These are phyloP conservation scores for Stemphylium lycopersici DNA, from an alignment of 2,329 filamentous ascomycete species.

Conservation along the genomic window DNA sequence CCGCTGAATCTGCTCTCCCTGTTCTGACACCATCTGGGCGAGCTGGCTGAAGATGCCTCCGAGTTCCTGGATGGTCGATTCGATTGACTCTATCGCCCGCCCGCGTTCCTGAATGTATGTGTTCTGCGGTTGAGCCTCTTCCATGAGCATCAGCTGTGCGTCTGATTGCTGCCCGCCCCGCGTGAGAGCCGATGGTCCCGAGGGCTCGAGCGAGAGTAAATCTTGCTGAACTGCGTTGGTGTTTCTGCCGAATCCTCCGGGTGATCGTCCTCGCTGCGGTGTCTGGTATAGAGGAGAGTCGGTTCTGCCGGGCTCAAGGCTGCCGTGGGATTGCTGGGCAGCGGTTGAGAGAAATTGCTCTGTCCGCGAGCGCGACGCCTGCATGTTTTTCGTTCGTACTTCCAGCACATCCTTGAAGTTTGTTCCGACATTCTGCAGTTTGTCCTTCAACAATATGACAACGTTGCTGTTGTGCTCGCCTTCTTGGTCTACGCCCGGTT, in stretches of 20 bases:
- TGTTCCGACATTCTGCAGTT: conserved; percentile 87
- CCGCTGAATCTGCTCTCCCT: conserved; percentile 95
- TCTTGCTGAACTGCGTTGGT: conserved; percentile 61
- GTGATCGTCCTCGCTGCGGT: conserved; percentile 68
- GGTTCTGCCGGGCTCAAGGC: conserved; percentile 69
- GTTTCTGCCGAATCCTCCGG: conserved; percentile 53
- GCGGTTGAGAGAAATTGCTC: conserved; percentile 97
- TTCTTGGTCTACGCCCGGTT: conserved; percentile 68
- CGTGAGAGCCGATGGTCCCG: conserved; percentile 52
- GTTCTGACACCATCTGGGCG: conserved; percentile 95
- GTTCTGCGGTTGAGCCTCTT: conserved; percentile 85
- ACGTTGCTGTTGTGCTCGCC: conserved; percentile 99
- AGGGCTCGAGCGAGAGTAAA: conserved; percentile 81
- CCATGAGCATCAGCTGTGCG: conserved; percentile 85
- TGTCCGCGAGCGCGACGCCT: conserved; percentile 87
- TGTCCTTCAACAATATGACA: conserved; percentile 86
- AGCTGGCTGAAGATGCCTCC: conserved; percentile 93
- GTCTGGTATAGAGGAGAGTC: conserved; percentile 88
- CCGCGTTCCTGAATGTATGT: conserved; percentile 91
- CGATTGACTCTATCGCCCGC: conserved; percentile 95
- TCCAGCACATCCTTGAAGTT: conserved; percentile 99
- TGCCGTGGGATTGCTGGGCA: conserved; percentile 71
- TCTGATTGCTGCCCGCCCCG: conserved; percentile 68
- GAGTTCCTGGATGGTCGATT: conserved; percentile 90
- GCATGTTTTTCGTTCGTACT: conserved; percentile 96